phyloP scores from a whole-genome alignment of 805 yeast genomes.

The Candida koratica region DNA sequence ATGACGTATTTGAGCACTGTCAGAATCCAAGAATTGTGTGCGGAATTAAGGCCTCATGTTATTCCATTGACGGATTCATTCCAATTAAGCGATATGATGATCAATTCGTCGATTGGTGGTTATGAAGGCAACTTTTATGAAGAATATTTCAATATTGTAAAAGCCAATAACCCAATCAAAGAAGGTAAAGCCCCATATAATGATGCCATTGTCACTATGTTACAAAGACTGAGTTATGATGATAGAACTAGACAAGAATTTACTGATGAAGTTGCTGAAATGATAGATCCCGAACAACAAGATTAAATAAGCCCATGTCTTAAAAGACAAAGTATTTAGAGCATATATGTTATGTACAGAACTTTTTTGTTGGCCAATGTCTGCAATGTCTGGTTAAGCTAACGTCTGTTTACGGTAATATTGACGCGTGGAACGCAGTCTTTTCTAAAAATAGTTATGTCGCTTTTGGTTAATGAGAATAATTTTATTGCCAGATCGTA shows the following conservation, averaged over 20 bases:
- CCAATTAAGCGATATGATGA: constrained; percentile 41
- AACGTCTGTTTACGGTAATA: no score
- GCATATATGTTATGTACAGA: no score
- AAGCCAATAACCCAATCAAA: constrained; percentile 30
- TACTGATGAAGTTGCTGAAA: constrained; percentile 32
- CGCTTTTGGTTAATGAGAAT: no score
- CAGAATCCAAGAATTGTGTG: constrained; percentile 31
- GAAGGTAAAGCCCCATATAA: constrained; percentile 41
- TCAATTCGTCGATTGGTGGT: constrained; percentile 41
- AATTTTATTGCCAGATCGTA: no score
- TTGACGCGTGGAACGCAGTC: no score
- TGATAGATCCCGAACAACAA: constrained; percentile 19
- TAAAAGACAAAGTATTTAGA: no score
- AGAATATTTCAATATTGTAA: constrained; percentile 38
- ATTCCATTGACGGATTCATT: constrained; percentile 42
- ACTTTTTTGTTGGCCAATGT: no score
- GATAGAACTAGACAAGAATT: constrained; percentile 38
- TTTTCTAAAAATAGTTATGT: no score
- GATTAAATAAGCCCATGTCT: no score
- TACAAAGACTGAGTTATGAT: constrained; percentile 36
- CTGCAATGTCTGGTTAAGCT: no score
- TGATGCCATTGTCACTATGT: constrained; percentile 34
- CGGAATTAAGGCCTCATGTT: constrained; percentile 38
- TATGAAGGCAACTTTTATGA: constrained; percentile 44
- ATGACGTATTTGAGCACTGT: constrained; percentile 24